Conservation (phyloP, 2,329 filamentous ascomycete species). For the Fusarium sp. region DNA sequence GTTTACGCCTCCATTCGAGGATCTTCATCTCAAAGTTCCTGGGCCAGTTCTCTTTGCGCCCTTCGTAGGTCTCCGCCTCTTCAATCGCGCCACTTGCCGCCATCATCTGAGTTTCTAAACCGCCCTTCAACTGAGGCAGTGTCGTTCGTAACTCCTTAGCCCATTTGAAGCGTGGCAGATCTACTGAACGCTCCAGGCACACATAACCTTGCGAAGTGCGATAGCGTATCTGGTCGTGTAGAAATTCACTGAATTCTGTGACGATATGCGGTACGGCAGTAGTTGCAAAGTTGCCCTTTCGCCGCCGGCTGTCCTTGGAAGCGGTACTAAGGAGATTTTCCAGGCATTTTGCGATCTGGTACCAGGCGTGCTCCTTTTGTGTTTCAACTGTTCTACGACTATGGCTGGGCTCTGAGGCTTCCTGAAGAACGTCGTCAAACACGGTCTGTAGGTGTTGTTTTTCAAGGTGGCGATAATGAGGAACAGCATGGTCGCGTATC, state of each 20-base stretch:
- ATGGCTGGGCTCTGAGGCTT: slow-evolving; percentile 21
- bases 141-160: slow-evolving; percentile 37
- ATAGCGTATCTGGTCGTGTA: slow-evolving; percentile 48
- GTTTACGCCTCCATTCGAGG: slow-evolving; percentile 42
- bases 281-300: slow-evolving; percentile 38
- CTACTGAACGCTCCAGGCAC: slow-evolving; percentile 40
- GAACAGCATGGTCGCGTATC: slow-evolving; percentile 56
- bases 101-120: slow-evolving; percentile 16
- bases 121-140: slow-evolving; percentile 43
- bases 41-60: slow-evolving; percentile 40
- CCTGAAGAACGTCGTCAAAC: slow-evolving; percentile 51
- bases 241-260: slow-evolving; percentile 51
- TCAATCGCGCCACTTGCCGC: slow-evolving; percentile 26
- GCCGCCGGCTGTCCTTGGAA: slow-evolving; percentile 37
- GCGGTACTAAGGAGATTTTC: slow-evolving; percentile 43
- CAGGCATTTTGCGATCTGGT: slow-evolving; percentile 48
- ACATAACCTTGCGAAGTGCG: slow-evolving; percentile 50
- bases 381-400: slow-evolving; percentile 47
- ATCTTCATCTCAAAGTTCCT: slow-evolving; percentile 36
- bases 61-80: slow-evolving; percentile 19
- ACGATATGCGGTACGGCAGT: slow-evolving; percentile 49
- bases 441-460: slow-evolving; percentile 45
- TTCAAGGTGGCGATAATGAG: slow-evolving; percentile 49
- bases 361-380: slow-evolving; percentile 50
- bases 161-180: slow-evolving; percentile 41